Evolutionary conservation across 2,329 filamentous ascomycete species (phyloP).

Genomic region (Ophiostoma sp.): DNA sequence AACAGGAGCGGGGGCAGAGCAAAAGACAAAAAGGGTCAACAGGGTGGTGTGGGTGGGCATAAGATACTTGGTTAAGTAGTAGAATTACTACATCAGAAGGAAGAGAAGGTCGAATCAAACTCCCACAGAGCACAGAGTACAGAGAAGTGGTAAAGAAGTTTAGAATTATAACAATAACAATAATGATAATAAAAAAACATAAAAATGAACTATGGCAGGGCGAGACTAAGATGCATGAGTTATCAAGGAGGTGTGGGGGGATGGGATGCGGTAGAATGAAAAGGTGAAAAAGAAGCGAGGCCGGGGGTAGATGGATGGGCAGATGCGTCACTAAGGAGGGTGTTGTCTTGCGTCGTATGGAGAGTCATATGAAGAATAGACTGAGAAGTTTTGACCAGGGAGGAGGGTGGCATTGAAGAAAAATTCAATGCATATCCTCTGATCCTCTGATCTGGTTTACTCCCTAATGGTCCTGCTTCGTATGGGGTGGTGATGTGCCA

Average conservation of each 20-base stretch:
- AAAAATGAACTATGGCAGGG: neutral
- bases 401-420: neutral
- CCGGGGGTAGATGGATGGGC: neutral
- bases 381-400: neutral
- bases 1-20: neutral
- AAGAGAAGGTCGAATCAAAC: neutral
- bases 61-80: neutral
- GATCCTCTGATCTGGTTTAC: neutral
- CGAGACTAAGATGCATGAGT: no score
- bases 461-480: neutral
- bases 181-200: neutral
- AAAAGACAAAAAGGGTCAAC: neutral
- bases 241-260: neutral
- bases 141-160: slow-evolving; percentile 2
- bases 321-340: neutral
- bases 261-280: neutral
- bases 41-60: slow-evolving; percentile 9
- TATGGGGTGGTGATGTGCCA: neutral
- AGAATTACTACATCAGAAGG: neutral
- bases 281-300: neutral
- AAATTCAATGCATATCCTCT: neutral
- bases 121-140: neutral
- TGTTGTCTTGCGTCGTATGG: neutral
- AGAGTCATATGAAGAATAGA: neutral
- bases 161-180: neutral